These are phyloP conservation scores for Colletotrichum chlorophyti DNA, from an alignment of 2,329 filamentous ascomycete species.

Conservation along the genomic window DNA sequence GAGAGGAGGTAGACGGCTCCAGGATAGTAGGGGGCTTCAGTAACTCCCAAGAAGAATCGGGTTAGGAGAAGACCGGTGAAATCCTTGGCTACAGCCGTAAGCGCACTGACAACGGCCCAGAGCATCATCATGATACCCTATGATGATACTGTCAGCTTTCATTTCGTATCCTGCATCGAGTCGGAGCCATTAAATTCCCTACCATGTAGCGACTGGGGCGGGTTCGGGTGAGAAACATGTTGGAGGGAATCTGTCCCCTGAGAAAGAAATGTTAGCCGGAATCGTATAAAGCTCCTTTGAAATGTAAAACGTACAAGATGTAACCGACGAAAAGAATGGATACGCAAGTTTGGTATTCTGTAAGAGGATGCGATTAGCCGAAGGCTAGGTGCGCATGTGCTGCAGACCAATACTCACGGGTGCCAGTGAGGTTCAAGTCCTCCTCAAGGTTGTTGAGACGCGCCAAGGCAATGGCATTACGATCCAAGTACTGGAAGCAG, in stretches of 20 bases:
- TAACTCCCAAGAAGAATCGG: conserved; percentile 43
- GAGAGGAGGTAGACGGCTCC: conserved; percentile 58
- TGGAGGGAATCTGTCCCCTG: conserved; percentile 28
- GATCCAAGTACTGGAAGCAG: conserved; percentile 9
- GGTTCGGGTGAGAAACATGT: conserved; percentile 30
- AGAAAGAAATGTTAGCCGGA: background rate
- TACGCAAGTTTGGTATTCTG: conserved; percentile 42
- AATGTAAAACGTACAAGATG: conserved; percentile 16
- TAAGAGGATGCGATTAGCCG: no score
- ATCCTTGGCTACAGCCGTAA: conserved; percentile 41
- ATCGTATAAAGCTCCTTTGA: fast-evolving
- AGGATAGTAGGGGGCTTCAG: conserved; percentile 37
- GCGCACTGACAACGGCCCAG: conserved; percentile 28
- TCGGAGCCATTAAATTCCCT: background rate
- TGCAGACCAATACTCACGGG: background rate
- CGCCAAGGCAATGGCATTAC: conserved; percentile 31
- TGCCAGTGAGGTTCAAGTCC: conserved; percentile 30
- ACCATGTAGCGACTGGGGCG: conserved; percentile 31
- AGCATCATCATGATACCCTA: conserved; percentile 31
- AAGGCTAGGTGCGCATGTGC: background rate
- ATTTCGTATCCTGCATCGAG: fast-evolving
- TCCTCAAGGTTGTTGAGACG: conserved; percentile 33
- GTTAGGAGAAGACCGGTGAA: conserved; percentile 42
- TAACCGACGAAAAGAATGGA: conserved; percentile 42
- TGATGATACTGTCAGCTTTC: background rate